phyloP scores from a whole-genome alignment of 768 basidiomycete species.

The Crepidotus variabilis region DNA sequence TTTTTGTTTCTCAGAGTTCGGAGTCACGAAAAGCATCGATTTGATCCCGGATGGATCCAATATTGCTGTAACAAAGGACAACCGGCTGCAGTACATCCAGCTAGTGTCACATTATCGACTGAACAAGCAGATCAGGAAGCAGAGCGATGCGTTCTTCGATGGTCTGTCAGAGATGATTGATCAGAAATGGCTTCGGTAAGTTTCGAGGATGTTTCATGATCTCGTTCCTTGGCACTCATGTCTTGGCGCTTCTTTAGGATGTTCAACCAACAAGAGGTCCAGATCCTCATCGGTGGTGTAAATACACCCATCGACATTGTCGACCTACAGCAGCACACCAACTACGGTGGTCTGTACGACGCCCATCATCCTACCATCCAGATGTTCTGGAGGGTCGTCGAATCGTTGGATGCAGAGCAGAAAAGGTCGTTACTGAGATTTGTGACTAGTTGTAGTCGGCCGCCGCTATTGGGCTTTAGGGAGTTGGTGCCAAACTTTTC shows the following conservation, averaged over 20 bases:
- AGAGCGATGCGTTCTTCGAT: slow-evolving; percentile 86
- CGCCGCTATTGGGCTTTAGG: slow-evolving; percentile 87
- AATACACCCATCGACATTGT: slow-evolving; percentile 81
- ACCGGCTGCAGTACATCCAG: slow-evolving; percentile 86
- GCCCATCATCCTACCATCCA: slow-evolving; percentile 67
- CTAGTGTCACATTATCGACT: slow-evolving; percentile 86
- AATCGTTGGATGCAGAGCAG: slow-evolving; percentile 77
- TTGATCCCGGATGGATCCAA: slow-evolving; percentile 81
- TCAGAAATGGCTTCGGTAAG: slow-evolving; percentile 77
- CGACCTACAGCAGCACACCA: slow-evolving; percentile 73
- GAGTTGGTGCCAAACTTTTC: slow-evolving; percentile 86
- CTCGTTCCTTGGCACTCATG: not conserved
- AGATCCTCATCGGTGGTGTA: slow-evolving; percentile 86
- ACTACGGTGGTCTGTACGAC: slow-evolving; percentile 80
- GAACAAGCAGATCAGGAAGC: slow-evolving; percentile 81
- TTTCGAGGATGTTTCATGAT: slow-evolving; percentile 1
- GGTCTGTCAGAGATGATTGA: slow-evolving; percentile 93
- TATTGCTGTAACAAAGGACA: slow-evolving; percentile 83
- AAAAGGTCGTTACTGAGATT: slow-evolving; percentile 78
- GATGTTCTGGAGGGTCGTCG: slow-evolving; percentile 89
- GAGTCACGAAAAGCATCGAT: slow-evolving; percentile 69
- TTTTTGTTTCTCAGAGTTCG: slow-evolving; percentile 59
- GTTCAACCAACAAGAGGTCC: slow-evolving; percentile 97
- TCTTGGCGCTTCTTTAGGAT: slow-evolving; percentile 47
- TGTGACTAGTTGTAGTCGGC: slow-evolving; percentile 89